Evolutionary conservation across 441 rosid genomes (phyloP).

Genomic region (Biscutella laevigata): DNA sequence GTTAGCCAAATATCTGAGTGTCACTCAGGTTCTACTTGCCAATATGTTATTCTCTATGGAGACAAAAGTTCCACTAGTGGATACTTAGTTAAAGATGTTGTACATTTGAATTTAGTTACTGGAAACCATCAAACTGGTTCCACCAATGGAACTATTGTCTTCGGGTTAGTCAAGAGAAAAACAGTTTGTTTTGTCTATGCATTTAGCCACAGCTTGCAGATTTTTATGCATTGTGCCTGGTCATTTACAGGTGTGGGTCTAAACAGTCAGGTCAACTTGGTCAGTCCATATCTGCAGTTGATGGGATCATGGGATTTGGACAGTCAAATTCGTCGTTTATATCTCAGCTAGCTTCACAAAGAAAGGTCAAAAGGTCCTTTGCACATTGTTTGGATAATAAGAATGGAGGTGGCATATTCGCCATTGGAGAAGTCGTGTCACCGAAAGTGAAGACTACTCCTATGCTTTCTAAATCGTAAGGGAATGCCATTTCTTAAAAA

Average conservation of each 20-base stretch:
- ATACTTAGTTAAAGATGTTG: slow-evolving; percentile 53
- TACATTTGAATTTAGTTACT: slow-evolving; percentile 43
- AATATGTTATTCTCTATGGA: slow-evolving; percentile 65
- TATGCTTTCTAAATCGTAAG: slow-evolving; percentile 69
- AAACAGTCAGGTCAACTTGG: slow-evolving; percentile 76
- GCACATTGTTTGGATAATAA: slow-evolving; percentile 77
- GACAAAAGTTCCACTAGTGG: slow-evolving; percentile 82
- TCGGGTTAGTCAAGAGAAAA: slow-evolving; percentile 49
- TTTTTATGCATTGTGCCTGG: background rate
- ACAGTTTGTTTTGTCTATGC: background rate
- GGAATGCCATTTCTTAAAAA: slow-evolving; percentile 16
- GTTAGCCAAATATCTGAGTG: slow-evolving; percentile 52
- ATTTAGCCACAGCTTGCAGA: background rate
- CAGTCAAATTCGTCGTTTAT: slow-evolving; percentile 79
- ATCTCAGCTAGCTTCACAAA: slow-evolving; percentile 70
- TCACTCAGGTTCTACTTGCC: slow-evolving; percentile 40
- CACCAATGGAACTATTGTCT: slow-evolving; percentile 51
- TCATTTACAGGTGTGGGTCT: slow-evolving; percentile 73
- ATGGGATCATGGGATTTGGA: slow-evolving; percentile 89
- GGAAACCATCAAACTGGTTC: slow-evolving; percentile 51
- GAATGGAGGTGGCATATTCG: slow-evolving; percentile 80
- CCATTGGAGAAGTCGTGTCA: slow-evolving; percentile 69
- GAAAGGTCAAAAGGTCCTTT: slow-evolving; percentile 61
- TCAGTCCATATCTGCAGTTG: slow-evolving; percentile 54
- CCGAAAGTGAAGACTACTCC: slow-evolving; percentile 78